Conservation (phyloP, 2,329 filamentous ascomycete genomes). For the Penicillium sp. region DNA sequence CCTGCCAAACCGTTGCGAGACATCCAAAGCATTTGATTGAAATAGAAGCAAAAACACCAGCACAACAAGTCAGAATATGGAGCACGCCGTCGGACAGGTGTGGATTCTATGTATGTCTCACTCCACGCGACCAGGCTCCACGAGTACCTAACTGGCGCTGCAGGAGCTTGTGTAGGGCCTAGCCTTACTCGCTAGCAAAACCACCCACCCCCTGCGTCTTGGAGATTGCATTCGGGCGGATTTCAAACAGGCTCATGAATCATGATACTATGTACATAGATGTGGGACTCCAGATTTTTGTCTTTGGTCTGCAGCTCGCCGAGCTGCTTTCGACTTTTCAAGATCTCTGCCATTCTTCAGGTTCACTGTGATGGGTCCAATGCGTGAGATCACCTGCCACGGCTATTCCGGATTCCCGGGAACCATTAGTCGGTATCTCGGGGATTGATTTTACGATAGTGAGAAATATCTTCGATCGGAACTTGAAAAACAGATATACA, state of each 20-base stretch:
- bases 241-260: neutral
- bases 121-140: constrained; percentile 3
- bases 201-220: neutral
- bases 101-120: constrained; percentile 7
- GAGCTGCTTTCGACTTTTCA: no score
- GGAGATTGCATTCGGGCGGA: neutral
- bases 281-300: neutral
- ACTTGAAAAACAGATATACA: neutral
- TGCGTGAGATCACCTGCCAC: neutral
- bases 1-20: neutral
- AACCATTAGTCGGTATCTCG: neutral
- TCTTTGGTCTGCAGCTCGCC: constrained; percentile 3
- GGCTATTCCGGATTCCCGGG: neutral
- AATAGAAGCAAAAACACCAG: no score
- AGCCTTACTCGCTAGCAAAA: neutral
- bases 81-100: no score
- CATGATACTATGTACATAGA: neutral
- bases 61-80: no score
- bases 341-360: no score
- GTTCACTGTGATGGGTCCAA: neutral
- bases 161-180: neutral
- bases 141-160: neutral
- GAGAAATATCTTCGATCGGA: neutral
- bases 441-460: neutral
- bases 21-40: neutral